These are phyloP conservation scores for Adansonia madagascariensis DNA, from an alignment of 441 rosid species.

Conservation along the genomic window DNA sequence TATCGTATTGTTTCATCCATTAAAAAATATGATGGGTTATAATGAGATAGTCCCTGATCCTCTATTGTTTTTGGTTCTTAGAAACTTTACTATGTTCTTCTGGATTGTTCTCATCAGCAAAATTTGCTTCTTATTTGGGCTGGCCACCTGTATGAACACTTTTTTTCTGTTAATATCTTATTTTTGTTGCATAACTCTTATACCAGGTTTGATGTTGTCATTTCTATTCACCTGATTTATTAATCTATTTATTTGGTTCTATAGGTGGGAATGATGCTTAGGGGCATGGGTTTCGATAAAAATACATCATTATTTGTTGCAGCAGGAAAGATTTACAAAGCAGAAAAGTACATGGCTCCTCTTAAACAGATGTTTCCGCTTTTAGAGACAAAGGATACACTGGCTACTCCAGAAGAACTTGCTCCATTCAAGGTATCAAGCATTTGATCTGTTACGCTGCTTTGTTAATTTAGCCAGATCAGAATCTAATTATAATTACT, in stretches of 20 bases:
- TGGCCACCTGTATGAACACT: background rate
- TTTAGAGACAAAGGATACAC: conserved; percentile 82
- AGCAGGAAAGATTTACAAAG: conserved; percentile 91
- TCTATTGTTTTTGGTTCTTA: background rate
- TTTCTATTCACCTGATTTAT: background rate
- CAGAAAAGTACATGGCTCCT: conserved; percentile 87
- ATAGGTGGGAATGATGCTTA: conserved; percentile 98
- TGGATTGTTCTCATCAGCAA: background rate
- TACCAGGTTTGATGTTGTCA: background rate
- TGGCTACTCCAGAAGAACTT: conserved; percentile 81
- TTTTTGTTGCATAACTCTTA: background rate
- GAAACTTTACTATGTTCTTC: background rate
- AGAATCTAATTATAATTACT: background rate
- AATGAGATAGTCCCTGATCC: background rate
- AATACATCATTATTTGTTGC: conserved; percentile 81
- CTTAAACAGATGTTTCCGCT: conserved; percentile 90
- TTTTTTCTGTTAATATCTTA: background rate
- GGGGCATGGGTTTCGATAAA: conserved; percentile 95
- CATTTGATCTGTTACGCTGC: background rate
- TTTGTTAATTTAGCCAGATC: background rate
- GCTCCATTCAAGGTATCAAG: conserved; percentile 78
- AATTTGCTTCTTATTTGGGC: background rate
- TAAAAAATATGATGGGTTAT: background rate
- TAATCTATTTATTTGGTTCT: conserved; percentile 27
- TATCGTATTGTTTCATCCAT: background rate